Base-by-base conservation (phyloP, 805 yeast species). In the Teunomyces atbi region DNA sequence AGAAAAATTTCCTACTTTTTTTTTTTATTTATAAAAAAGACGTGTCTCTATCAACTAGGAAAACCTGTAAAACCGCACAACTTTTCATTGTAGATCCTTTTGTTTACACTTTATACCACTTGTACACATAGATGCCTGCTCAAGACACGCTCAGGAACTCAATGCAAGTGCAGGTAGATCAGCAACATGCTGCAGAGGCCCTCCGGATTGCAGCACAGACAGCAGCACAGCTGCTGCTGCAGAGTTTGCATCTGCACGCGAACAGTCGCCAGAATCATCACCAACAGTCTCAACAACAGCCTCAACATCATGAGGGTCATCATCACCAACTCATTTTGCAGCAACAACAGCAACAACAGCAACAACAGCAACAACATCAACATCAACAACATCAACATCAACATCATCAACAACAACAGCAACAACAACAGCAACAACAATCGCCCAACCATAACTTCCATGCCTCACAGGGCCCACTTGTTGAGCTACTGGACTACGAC, bases 401-500 rank as follows among this genome's bases (percentile, higher is more conserved):
- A 33, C 54, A 42, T 13, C 50, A 49, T 34, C 56, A 55, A 18
- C 56, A 51, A 21, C 55, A 50, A 15, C 49, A 42, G 15, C 52
- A 53, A 13, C 47, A 41, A n/a, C 53, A 44, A 32, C 47, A 35
- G n/a, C 49, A 21, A 16, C 53, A 43, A 6, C 46, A 41, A 28
- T 48, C 41, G 21, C 35, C 26, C 11, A 54, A 42, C 32, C 51
- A 45, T 23, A 50, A 42, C 16, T 26, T 40, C 28, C 47, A 45
- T 20, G 38, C 37, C 29, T 34, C 45, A 26, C 52, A 39, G 42
- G 30, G 46, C 37, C 51, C 49, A 8, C 33, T 47, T 29, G 48
- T 56, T 23, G 62, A 57, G 12, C 53, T 67, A 15, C 52, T 60
- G 15, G 62, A 61, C 18, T 64, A 57, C 45, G 72, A 67, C 45